Conservation (phyloP, 129 eudicot species). For the Flaveria sonorensis region DNA sequence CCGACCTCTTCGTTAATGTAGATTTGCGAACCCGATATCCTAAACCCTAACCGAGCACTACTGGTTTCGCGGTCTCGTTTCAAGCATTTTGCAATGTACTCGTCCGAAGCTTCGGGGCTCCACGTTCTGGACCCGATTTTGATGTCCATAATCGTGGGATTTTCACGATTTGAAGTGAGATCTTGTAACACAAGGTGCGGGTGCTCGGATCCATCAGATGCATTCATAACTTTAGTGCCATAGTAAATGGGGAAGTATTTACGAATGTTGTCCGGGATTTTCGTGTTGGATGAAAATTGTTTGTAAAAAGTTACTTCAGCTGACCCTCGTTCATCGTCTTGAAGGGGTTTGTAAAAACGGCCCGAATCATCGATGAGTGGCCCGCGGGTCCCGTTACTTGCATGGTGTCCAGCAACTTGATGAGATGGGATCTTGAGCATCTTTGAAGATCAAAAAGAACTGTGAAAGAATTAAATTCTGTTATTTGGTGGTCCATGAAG, state of each 20-base stretch:
- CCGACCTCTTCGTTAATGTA: constrained; percentile 46
- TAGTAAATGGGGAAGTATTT: constrained; percentile 66
- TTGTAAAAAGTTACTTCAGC: constrained; percentile 63
- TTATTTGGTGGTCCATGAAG: neutral
- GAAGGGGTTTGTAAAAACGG: constrained; percentile 88
- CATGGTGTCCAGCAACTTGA: constrained; percentile 96
- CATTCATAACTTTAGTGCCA: constrained; percentile 68
- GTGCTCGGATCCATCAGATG: constrained; percentile 68
- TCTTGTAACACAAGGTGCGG: constrained; percentile 77
- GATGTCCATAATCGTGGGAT: constrained; percentile 77
- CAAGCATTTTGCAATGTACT: constrained; percentile 62
- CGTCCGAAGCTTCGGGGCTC: constrained; percentile 60
- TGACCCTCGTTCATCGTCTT: constrained; percentile 66
- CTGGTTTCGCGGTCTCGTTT: constrained; percentile 61
- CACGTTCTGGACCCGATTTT: constrained; percentile 87
- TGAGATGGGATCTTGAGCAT: constrained; percentile 74
- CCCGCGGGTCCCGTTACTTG: constrained; percentile 58
- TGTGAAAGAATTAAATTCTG: neutral
- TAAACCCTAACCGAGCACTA: constrained; percentile 59
- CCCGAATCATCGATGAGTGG: constrained; percentile 79
- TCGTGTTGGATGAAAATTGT: constrained; percentile 45
- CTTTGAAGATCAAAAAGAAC: constrained; percentile 1
- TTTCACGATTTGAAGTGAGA: constrained; percentile 34
- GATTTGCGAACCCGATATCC: constrained; percentile 70
- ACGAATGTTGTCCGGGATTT: constrained; percentile 49